Percentiles rank a stretch among this genome's conserved stretches.
Evolutionary conservation across 2,329 filamentous ascomycete genomes (phyloP).

Genomic region (Pseudocercospora fijiensis): DNA sequence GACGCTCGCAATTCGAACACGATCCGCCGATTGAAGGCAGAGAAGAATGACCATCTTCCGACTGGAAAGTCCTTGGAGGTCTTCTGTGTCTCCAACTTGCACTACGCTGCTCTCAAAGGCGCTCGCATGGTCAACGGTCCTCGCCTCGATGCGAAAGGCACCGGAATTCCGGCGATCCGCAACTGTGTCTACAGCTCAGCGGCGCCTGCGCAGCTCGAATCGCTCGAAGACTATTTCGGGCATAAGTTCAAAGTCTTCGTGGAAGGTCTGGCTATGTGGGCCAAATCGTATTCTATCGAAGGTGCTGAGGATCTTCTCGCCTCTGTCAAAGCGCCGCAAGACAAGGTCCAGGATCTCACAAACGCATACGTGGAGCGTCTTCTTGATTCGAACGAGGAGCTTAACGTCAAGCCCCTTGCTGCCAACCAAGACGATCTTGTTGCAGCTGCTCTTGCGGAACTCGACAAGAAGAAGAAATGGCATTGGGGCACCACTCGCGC

Average conservation of each 20-base stretch:
- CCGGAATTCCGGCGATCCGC: constrained; percentile 30
- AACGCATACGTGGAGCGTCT: not conserved
- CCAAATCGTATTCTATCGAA: not conserved
- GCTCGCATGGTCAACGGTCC: not conserved
- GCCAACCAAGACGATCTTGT: not conserved
- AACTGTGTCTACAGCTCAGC: constrained; percentile 9
- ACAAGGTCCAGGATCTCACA: not conserved
- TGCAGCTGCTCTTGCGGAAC: not conserved
- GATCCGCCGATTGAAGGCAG: constrained; percentile 11
- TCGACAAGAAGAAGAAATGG: constrained; percentile 9
- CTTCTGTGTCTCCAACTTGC: constrained; percentile 30
- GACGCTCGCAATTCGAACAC: constrained; percentile 22
- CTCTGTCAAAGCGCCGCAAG: not conserved
- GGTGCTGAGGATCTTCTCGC: not conserved
- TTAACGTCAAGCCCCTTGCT: constrained; percentile 2
- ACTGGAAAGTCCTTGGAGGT: constrained; percentile 13
- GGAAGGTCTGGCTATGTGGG: constrained; percentile 20
- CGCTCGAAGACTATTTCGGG: constrained; percentile 18
- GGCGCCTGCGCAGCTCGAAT: constrained; percentile 14
- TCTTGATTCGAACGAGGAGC: not conserved
- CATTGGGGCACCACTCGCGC: constrained; percentile 16
- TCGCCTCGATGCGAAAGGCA: constrained; percentile 16
- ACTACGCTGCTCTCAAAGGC: constrained; percentile 29
- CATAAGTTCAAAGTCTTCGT: constrained; percentile 23
- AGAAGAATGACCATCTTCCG: constrained; percentile 17